Conservation (phyloP, 2,329 filamentous ascomycete species). For the Colletotrichum spaethianum region DNA sequence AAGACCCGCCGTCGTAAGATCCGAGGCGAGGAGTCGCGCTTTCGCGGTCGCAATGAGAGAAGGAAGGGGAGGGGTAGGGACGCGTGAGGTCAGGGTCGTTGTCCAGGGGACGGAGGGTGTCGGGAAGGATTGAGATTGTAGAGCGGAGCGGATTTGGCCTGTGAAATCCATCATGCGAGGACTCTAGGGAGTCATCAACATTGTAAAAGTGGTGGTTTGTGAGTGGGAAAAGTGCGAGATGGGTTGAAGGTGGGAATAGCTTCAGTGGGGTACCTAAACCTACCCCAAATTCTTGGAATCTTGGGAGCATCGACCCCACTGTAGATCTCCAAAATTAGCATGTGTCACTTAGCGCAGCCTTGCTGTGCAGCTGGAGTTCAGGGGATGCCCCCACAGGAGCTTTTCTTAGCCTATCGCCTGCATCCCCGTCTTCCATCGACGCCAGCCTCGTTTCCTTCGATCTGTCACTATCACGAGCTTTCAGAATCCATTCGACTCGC, state of each 20-base stretch:
- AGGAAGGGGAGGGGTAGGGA: conserved; percentile 72
- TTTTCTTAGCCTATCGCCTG: conserved; percentile 28
- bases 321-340: conserved; percentile 35
- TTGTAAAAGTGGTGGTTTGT: not conserved
- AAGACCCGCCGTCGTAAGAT: conserved; percentile 76
- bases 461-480: conserved; percentile 15
- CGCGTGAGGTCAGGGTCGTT: conserved; percentile 70
- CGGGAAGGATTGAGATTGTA: conserved; percentile 69
- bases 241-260: conserved; percentile 19
- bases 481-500: not conserved
- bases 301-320: conserved; percentile 20
- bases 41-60: conserved; percentile 84
- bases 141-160: conserved; percentile 65
- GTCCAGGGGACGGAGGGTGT: conserved; percentile 72
- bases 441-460: conserved; percentile 25
- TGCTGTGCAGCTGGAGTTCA: conserved; percentile 30
- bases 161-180: conserved; percentile 48
- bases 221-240: not conserved
- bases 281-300: conserved; percentile 25
- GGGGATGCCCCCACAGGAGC: conserved; percentile 35
- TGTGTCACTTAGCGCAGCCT: conserved; percentile 28
- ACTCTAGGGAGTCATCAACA: not conserved
- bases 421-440: conserved; percentile 24
- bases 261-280: conserved; percentile 28
- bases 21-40: conserved; percentile 83